A percentile compares a stretch with the other conserved stretches of the same genome.
phyloP scores from a whole-genome alignment of 2,329 filamentous ascomycete genomes.

The Clonostachys solani region DNA sequence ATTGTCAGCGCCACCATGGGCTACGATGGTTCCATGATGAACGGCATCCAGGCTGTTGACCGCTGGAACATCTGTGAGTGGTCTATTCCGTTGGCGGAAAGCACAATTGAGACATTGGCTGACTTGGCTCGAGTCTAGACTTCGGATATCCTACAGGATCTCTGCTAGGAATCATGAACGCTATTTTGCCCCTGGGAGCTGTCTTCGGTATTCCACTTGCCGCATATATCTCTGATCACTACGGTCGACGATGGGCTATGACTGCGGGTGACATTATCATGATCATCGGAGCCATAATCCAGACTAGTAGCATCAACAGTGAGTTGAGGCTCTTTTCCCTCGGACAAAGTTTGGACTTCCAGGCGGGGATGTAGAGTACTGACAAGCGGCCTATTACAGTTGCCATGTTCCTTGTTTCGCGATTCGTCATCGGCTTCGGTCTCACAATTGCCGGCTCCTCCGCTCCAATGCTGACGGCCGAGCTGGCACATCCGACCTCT shows the following conservation, averaged over 20 bases:
- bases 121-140: not conserved
- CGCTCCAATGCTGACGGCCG: conserved; percentile 57
- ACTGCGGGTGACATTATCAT: conserved; percentile 33
- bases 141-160: conserved; percentile 15
- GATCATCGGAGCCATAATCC: conserved; percentile 25
- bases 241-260: conserved; percentile 19
- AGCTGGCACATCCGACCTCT: conserved; percentile 51
- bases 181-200: conserved; percentile 41
- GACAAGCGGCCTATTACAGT: conserved; percentile 9
- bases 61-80: not conserved
- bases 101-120: no score
- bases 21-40: conserved; percentile 31
- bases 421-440: conserved; percentile 52
- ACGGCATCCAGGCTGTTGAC: conserved; percentile 28
- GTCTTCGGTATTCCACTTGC: conserved; percentile 23
- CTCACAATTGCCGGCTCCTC: conserved; percentile 55
- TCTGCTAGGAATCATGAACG: conserved; percentile 19
- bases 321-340: no score
- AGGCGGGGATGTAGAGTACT: no score
- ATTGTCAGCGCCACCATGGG: conserved; percentile 5
- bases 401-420: conserved; percentile 49
- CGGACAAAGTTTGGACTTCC: no score
- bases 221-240: conserved; percentile 16
- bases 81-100: no score
- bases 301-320: conserved; percentile 27